Percentiles rank a stretch among this genome's conserved stretches.
phyloP scores from a whole-genome alignment of 2,329 filamentous ascomycete genomes.

The Lomentospora prolificans region DNA sequence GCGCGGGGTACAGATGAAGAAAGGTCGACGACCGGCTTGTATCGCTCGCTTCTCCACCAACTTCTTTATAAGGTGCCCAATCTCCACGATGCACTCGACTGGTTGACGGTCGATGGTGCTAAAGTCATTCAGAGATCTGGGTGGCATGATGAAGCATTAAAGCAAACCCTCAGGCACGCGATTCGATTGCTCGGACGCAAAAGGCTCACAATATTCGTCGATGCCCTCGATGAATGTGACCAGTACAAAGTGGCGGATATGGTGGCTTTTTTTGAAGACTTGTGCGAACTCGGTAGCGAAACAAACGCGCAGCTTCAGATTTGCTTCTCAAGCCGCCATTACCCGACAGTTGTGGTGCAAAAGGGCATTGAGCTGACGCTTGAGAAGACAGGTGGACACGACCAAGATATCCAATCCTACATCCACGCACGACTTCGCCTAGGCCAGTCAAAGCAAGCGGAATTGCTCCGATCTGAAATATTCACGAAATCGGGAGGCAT shows the following conservation, averaged over 20 bases:
- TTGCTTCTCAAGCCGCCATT: slow-evolving; percentile 38
- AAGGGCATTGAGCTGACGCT: slow-evolving; percentile 12
- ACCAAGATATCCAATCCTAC: not conserved
- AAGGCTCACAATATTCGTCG: slow-evolving; percentile 20
- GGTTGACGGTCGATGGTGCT: no score
- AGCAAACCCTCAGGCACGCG: not conserved
- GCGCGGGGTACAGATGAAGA: slow-evolving; percentile 33
- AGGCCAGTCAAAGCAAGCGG: slow-evolving; percentile 6
- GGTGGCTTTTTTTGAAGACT: slow-evolving; percentile 32
- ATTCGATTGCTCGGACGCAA: slow-evolving; percentile 7
- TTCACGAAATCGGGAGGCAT: slow-evolving; percentile 27
- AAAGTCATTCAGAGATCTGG: no score
- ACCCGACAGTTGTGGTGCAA: slow-evolving; percentile 28
- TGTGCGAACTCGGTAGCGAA: slow-evolving; percentile 15
- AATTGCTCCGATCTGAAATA: slow-evolving; percentile 15
- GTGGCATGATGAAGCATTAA: not conserved
- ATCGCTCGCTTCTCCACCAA: slow-evolving; percentile 37
- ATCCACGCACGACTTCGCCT: not conserved
- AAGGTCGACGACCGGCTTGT: slow-evolving; percentile 35
- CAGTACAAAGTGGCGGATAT: slow-evolving; percentile 31
- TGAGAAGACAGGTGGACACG: not conserved
- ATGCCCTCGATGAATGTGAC: slow-evolving; percentile 40
- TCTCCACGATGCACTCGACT: not conserved
- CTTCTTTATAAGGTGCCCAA: slow-evolving; percentile 24
- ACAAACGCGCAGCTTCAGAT: slow-evolving; percentile 17